phyloP scores from a whole-genome alignment of 2,329 filamentous ascomycete genomes.

The Hymenoscyphus occultus region DNA sequence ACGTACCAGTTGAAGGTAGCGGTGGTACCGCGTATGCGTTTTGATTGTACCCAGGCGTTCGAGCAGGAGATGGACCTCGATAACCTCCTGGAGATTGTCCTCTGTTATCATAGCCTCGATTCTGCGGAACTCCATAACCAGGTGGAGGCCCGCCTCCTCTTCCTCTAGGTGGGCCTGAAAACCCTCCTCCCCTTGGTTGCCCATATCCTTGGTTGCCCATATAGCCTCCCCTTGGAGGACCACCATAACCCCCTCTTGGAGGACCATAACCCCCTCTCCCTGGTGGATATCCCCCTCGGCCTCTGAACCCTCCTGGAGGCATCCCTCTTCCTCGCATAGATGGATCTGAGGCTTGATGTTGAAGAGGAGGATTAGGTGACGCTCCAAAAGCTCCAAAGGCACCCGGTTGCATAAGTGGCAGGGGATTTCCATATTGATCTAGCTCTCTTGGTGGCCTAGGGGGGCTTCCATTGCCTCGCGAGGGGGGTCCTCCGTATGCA shows the following conservation, averaged over 20 bases:
- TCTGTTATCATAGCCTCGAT: constrained; percentile 23
- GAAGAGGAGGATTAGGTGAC: constrained; percentile 47
- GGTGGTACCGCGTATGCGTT: constrained; percentile 21
- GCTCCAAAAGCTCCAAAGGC: constrained; percentile 35
- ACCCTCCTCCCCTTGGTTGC: too few relatives aligned
- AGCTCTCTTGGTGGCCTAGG: constrained; percentile 51
- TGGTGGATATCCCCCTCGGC: constrained; percentile 23
- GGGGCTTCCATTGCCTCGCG: constrained; percentile 33
- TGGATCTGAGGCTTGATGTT: constrained; percentile 40
- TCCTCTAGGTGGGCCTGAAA: too few relatives aligned
- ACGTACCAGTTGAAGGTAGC: constrained; percentile 22
- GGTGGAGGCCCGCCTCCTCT: constrained; percentile 43
- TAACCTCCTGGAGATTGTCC: constrained; percentile 20
- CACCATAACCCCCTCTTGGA: constrained; percentile 49
- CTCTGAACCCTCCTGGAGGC: constrained; percentile 25
- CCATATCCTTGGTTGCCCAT: too few relatives aligned
- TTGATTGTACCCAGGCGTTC: constrained; percentile 18
- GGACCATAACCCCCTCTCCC: constrained; percentile 38
- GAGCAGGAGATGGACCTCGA: constrained; percentile 27
- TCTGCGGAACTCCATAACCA: constrained; percentile 30
- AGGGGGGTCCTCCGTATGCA: constrained; percentile 23
- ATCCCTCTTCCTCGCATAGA: constrained; percentile 33
- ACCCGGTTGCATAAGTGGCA: constrained; percentile 32
- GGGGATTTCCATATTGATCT: constrained; percentile 65
- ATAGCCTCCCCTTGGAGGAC: constrained; percentile 38